Evolutionary conservation across 2,329 filamentous ascomycete species (phyloP).

Genomic region (Trichoderma atroviride): DNA sequence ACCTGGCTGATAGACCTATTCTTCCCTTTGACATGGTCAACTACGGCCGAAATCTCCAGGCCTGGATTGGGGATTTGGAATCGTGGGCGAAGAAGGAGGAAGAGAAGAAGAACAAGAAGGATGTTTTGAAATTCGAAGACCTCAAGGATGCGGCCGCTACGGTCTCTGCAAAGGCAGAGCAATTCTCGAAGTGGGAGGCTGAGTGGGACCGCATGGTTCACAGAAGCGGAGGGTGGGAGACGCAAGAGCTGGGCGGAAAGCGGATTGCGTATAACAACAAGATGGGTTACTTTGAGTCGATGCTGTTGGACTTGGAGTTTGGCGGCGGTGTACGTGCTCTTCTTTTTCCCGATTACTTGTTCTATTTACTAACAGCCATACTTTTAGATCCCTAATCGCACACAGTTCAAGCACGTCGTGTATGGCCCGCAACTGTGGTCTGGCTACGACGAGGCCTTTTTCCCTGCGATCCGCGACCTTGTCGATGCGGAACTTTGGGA

Average conservation of each 20-base stretch:
- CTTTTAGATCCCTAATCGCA: slow-evolving; percentile 79
- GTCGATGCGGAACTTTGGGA: slow-evolving; percentile 72
- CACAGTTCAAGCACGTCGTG: slow-evolving; percentile 91
- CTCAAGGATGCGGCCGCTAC: slow-evolving; percentile 59
- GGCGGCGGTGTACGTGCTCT: slow-evolving; percentile 71
- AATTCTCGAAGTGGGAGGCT: slow-evolving; percentile 76
- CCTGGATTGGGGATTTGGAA: slow-evolving; percentile 68
- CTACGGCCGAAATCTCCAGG: slow-evolving; percentile 68
- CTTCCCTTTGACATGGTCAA: slow-evolving; percentile 77
- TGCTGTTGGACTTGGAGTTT: slow-evolving; percentile 74
- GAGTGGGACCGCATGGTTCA: slow-evolving; percentile 75
- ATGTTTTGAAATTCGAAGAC: slow-evolving; percentile 38
- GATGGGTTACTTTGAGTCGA: slow-evolving; percentile 79
- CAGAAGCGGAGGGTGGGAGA: slow-evolving; percentile 75
- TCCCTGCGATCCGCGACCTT: slow-evolving; percentile 80
- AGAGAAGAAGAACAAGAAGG: slow-evolving; percentile 33
- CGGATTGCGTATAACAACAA: slow-evolving; percentile 77
- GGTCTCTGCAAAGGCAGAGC: slow-evolving; percentile 53
- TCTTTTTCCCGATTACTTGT: too few relatives aligned
- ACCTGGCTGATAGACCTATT: slow-evolving; percentile 79
- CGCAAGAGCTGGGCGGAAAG: slow-evolving; percentile 64
- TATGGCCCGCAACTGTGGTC: slow-evolving; percentile 83
- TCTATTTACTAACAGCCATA: too few relatives aligned
- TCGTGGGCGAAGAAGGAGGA: slow-evolving; percentile 63
- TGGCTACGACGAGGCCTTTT: slow-evolving; percentile 40